Conservation (phyloP, 2,329 filamentous ascomycete species). For the Colletotrichum sp. region DNA sequence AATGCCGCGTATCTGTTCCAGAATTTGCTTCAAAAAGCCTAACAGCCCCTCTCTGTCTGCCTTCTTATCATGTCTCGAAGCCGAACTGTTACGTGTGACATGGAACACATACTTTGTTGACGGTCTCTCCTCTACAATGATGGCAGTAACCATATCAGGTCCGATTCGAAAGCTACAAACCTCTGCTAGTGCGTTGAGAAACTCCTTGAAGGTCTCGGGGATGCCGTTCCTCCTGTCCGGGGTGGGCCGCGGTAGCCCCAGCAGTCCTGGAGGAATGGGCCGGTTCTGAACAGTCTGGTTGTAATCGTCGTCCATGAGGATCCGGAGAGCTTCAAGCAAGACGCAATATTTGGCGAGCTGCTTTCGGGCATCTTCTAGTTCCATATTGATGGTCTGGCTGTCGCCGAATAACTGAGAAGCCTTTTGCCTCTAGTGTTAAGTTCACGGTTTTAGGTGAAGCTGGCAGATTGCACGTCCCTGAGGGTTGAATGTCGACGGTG, state of each 20-base stretch:
- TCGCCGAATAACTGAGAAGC: background rate
- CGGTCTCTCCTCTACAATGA: background rate
- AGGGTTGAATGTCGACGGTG: background rate
- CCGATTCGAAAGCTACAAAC: background rate
- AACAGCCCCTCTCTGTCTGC: background rate
- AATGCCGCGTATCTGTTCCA: background rate
- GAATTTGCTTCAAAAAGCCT: background rate
- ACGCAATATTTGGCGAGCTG: background rate
- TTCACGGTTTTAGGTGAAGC: background rate
- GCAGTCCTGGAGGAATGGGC: background rate
- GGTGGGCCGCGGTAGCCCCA: background rate
- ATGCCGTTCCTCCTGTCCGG: background rate
- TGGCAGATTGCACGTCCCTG: background rate
- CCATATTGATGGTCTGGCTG: background rate
- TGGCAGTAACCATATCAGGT: background rate
- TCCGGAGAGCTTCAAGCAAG: background rate
- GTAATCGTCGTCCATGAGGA: background rate
- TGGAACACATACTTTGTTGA: background rate
- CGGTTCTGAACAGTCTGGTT: background rate
- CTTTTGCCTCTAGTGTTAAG: background rate
- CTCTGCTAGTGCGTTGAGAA: background rate
- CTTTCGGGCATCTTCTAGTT: background rate
- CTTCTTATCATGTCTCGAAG: accelerated
- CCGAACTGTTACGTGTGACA: background rate
- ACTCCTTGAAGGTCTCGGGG: background rate